Base-by-base conservation (phyloP, 2,329 filamentous ascomycete genomes). In the Colletotrichum viniferum region DNA sequence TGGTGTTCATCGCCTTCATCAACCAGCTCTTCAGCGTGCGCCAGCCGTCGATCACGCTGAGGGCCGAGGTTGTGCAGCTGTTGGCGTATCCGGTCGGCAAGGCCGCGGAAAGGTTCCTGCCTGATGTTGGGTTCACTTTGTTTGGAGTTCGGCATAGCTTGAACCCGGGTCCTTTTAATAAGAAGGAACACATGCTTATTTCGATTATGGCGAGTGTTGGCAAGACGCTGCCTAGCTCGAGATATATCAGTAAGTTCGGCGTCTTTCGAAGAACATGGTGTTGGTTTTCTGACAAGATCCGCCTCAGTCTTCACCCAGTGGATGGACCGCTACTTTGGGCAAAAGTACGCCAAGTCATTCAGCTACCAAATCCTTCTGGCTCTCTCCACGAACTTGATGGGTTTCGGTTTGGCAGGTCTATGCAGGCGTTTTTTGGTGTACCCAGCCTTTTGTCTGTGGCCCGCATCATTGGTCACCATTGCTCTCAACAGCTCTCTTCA, bases 171-270 rank as follows among this genome's bases (percentile, higher is more conserved):
- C 85, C 85, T 0, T 91, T 91, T 79, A 88, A 85, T 73, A 86
- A 87, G 72, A 91, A 91, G 77, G 89, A 91, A 77, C 88, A 91
- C 77, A 85, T 89, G 78, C 80, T 91, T 6, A 87, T 90, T 62
- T 86, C 86, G n/a, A 87, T 89, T 74, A 89, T 90, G 87, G 88
- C 91, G 36, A 91, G 91, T 79, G 88, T 88, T 0, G 84, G 85
- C 1, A 86, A 83, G 56, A 82, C 83, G 28, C 81, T 83, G 4
- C 86, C 87, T 0, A 88, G 88, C 77, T 85, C 88, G 4, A 85
- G 80, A 76, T 83, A 84, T 67, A 87, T 88, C 56, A 84, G 71
- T 74, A 16, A 55, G 71, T 30, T 4, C 7, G 18, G 16, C 2
- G n/a, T 7, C 18, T 34, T 10, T 13, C n/a, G 3, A n/a, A 14